Conservation (phyloP, 352 stramenopile species). For the Plasmopara viticola region DNA sequence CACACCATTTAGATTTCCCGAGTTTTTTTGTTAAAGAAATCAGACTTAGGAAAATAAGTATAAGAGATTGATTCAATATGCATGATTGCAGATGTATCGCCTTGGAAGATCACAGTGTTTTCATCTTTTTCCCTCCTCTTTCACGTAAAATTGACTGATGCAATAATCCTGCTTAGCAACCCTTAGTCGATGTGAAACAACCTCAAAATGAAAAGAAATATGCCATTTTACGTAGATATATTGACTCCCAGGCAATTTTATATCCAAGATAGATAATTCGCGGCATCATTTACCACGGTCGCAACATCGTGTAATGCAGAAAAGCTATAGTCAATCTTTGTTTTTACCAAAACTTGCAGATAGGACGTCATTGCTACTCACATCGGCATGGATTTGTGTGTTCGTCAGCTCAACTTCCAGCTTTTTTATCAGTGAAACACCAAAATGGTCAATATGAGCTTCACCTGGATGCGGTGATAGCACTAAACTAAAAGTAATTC, state of each 20-base stretch:
- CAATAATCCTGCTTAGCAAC: conserved; percentile 21
- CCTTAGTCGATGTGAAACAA: conserved; percentile 14
- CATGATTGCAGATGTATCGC: conserved; percentile 18
- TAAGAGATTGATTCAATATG: background rate
- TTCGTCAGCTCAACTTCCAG: conserved; percentile 22
- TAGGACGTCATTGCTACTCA: conserved; percentile 11
- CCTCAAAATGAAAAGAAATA: conserved; percentile 28
- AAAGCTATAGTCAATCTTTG: conserved; percentile 13
- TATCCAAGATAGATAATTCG: conserved; percentile 19
- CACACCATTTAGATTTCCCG: conserved; percentile 15
- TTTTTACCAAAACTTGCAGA: conserved; percentile 19
- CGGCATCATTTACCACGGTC: conserved; percentile 7
- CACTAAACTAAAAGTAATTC: conserved; percentile 16
- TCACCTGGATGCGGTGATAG: conserved; percentile 7
- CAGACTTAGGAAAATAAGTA: conserved; percentile 16
- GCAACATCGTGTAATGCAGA: conserved; percentile 8
- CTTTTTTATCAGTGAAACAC: conserved; percentile 11
- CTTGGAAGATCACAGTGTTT: conserved; percentile 21
- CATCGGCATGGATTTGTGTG: conserved; percentile 18
- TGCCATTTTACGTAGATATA: conserved; percentile 1
- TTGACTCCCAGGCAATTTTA: conserved; percentile 13
- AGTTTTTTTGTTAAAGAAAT: conserved; percentile 22
- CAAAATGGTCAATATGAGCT: background rate
- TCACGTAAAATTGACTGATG: conserved; percentile 22
- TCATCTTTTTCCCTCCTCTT: conserved; percentile 7